phyloP scores from a whole-genome alignment of 768 basidiomycete genomes.

The Nidularia sp. region DNA sequence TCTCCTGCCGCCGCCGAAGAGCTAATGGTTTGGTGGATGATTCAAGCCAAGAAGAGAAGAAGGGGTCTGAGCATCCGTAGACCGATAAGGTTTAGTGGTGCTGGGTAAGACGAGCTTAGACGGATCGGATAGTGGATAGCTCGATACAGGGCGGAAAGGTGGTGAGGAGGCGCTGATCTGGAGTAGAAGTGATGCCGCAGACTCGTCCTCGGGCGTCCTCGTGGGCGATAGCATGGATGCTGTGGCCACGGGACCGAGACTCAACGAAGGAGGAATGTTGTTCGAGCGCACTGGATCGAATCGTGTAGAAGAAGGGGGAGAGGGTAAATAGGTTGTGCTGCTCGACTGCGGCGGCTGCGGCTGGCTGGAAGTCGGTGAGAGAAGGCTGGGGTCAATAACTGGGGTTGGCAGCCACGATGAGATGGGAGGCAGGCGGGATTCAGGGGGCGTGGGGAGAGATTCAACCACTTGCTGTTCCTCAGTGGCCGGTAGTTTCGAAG shows the following conservation, averaged over 20 bases:
- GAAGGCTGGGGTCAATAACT: constrained; percentile 27
- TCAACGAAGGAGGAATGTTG: constrained; percentile 35
- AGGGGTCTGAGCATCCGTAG: constrained; percentile 23
- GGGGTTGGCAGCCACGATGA: constrained; percentile 58
- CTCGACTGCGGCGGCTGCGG: constrained; percentile 8
- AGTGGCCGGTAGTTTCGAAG: not conserved
- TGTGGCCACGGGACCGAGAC: constrained; percentile 21
- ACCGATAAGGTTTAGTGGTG: not conserved
- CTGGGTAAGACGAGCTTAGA: constrained; percentile 6
- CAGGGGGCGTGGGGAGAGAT: constrained; percentile 4
- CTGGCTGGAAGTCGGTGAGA: constrained; percentile 11
- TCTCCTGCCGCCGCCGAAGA: not conserved
- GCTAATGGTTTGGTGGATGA: not conserved
- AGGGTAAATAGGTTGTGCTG: constrained; percentile 36
- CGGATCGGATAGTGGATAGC: constrained; percentile 6
- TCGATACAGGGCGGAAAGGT: constrained; percentile 14
- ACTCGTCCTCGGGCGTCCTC: constrained; percentile 64
- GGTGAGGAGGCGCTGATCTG: constrained; percentile 54
- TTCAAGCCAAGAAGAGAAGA: constrained; percentile 26
- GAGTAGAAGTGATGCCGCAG: constrained; percentile 61
- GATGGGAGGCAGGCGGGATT: constrained; percentile 57
- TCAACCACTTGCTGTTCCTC: constrained; percentile 6
- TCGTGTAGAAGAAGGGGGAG: constrained; percentile 53
- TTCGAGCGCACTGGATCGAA: constrained; percentile 36
- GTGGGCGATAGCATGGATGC: constrained; percentile 2